Evolutionary conservation across 1,139 yeast genomes (phyloP).

Genomic region (Sugiyamaella paludigena): DNA sequence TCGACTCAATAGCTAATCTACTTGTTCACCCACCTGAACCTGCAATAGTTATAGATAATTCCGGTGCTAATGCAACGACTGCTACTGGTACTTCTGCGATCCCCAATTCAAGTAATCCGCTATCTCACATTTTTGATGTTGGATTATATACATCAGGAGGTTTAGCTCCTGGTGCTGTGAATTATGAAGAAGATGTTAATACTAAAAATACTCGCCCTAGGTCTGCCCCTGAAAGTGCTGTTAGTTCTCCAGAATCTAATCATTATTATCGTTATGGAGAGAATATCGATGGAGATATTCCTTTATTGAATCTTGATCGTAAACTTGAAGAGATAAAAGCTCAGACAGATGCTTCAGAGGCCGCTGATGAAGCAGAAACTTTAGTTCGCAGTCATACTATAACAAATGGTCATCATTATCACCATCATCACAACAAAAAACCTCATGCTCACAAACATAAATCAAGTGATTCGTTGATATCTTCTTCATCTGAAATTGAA

Average conservation of each 20-base stretch:
- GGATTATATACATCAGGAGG: slow-evolving; percentile 33
- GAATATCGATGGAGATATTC: slow-evolving; percentile 27
- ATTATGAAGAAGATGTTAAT: slow-evolving; percentile 14
- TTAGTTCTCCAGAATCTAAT: slow-evolving; percentile 8
- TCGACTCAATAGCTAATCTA: slow-evolving; percentile 6
- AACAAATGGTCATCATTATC: background rate
- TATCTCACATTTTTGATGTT: slow-evolving; percentile 25
- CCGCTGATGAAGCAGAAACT: slow-evolving; percentile 26
- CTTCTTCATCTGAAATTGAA: background rate
- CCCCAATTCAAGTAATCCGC: slow-evolving; percentile 1
- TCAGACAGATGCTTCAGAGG: slow-evolving; percentile 21
- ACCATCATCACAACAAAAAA: background rate
- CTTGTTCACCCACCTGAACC: slow-evolving; percentile 1
- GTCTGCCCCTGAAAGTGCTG: slow-evolving; percentile 11
- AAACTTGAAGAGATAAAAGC: slow-evolving; percentile 23
- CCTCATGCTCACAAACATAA: background rate
- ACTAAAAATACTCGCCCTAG: background rate
- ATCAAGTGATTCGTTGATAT: background rate
- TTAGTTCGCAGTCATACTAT: slow-evolving; percentile 29
- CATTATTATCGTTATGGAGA: slow-evolving; percentile 3
- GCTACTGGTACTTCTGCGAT: background rate
- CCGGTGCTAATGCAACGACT: background rate
- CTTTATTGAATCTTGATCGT: slow-evolving; percentile 27
- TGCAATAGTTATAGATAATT: background rate
- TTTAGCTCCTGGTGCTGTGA: slow-evolving; percentile 33